Evolutionary conservation across 202 grass and related monocot species (phyloP).

Genomic region (Hordeum pubiflorum): DNA sequence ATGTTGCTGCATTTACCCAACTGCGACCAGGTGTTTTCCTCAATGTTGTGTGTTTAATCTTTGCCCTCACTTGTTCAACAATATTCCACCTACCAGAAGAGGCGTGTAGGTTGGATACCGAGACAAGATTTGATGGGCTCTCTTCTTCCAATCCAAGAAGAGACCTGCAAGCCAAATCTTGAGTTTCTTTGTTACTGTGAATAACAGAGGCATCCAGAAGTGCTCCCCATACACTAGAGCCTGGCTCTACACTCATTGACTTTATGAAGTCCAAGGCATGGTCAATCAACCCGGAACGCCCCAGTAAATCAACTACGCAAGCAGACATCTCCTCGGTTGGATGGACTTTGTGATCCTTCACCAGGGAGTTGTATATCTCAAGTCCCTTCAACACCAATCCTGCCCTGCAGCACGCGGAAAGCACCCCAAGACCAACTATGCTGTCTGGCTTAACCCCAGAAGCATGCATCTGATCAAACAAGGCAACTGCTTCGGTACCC

Average conservation of each 20-base stretch:
- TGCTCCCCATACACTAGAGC: constrained; percentile 55
- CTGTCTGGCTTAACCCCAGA: constrained; percentile 44
- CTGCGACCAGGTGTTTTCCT: constrained; percentile 56
- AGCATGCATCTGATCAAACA: constrained; percentile 52
- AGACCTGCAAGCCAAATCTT: constrained; percentile 45
- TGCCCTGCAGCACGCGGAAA: constrained; percentile 53
- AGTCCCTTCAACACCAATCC: constrained; percentile 53
- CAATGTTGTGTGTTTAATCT: constrained; percentile 38
- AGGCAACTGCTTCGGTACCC: constrained; percentile 39
- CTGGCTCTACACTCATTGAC: constrained; percentile 43
- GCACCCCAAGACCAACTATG: constrained; percentile 42
- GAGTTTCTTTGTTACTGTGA: constrained; percentile 46
- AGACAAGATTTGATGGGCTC: constrained; percentile 52
- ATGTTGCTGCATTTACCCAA: constrained; percentile 41
- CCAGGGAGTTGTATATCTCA: constrained; percentile 45
- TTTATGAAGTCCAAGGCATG: constrained; percentile 53
- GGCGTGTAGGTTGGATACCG: constrained; percentile 56
- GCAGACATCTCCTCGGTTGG: constrained; percentile 63
- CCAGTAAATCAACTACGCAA: constrained; percentile 57
- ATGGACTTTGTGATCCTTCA: constrained; percentile 46
- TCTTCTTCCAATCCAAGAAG: constrained; percentile 49
- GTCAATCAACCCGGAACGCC: constrained; percentile 42
- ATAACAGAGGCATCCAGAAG: constrained; percentile 56
- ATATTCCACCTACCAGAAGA: constrained; percentile 53
- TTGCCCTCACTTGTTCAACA: constrained; percentile 55